Evolutionary conservation across 106 monocot genomes (phyloP).

Genomic region (Allium fistulosum): DNA sequence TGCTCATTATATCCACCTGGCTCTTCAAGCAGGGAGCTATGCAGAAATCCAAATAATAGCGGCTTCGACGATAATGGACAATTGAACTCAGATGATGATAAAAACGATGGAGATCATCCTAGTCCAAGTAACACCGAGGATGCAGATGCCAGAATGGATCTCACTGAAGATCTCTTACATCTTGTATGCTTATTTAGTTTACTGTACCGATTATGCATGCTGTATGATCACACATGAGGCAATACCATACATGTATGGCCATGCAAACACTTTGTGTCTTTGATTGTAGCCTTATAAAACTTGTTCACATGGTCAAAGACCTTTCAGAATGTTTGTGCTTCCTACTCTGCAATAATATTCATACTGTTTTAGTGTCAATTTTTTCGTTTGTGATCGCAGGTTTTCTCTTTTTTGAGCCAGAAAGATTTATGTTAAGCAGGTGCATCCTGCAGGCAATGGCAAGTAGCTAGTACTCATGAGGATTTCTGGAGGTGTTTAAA

Average conservation of each 20-base stretch:
- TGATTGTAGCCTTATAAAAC: too few relatives aligned
- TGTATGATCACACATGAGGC: too few relatives aligned
- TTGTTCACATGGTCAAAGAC: too few relatives aligned
- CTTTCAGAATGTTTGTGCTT: too few relatives aligned
- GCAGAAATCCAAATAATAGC: slow-evolving; percentile 1
- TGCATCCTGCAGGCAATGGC: slow-evolving; percentile 91
- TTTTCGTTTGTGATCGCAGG: slow-evolving; percentile 28
- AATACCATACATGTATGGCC: too few relatives aligned
- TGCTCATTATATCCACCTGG: slow-evolving; percentile 2
- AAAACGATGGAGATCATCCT: slow-evolving; percentile 9
- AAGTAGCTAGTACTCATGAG: slow-evolving; percentile 60
- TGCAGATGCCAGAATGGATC: slow-evolving; percentile 42
- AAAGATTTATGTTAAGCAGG: slow-evolving; percentile 93
- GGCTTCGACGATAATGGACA: neutral
- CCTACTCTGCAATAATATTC: too few relatives aligned
- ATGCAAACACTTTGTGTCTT: too few relatives aligned
- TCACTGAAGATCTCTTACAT: slow-evolving; percentile 62
- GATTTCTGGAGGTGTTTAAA: slow-evolving; percentile 92
- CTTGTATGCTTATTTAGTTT: slow-evolving; percentile 26
- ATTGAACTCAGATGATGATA: slow-evolving; percentile 1
- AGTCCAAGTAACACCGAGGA: slow-evolving; percentile 11
- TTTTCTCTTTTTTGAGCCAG: slow-evolving; percentile 84
- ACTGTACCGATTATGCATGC: neutral
- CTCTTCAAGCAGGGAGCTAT: neutral
- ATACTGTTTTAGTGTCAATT: neutral